Percentiles rank a stretch among this genome's conserved stretches.
phyloP scores from a whole-genome alignment of 2,329 filamentous ascomycete genomes.

The Fusarium aywerte region DNA sequence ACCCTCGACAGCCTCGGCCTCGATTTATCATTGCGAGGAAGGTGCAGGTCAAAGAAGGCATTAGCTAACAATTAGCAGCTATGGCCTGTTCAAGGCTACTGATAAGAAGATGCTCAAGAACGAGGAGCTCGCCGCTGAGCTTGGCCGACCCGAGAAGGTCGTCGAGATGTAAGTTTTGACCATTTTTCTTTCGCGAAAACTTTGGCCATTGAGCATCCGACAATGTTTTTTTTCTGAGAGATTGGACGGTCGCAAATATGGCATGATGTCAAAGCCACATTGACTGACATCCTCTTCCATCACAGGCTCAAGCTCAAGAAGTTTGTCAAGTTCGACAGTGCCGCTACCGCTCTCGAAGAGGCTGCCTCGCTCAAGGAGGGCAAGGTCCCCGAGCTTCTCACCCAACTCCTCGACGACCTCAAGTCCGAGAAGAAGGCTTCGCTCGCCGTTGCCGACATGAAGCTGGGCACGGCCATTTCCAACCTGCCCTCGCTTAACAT shows the following conservation, averaged over 20 bases:
- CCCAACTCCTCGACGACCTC: conserved; percentile 83
- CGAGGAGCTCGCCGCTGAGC: conserved; percentile 79
- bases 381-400: conserved; percentile 90
- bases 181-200: conserved; percentile 17
- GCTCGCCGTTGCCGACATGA: conserved; percentile 91
- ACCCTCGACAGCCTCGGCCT: conserved; percentile 18
- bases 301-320: conserved; percentile 90
- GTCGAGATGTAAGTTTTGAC: conserved; percentile 77
- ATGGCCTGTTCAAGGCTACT: conserved; percentile 97
- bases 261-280: not conserved
- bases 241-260: conserved; percentile 17
- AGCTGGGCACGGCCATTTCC: conserved; percentile 90
- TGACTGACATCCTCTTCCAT: conserved; percentile 11
- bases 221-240: conserved; percentile 18
- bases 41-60: conserved; percentile 8
- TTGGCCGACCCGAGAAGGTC: conserved; percentile 83
- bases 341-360: conserved; percentile 89
- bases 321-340: conserved; percentile 97
- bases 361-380: conserved; percentile 88
- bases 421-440: conserved; percentile 99
- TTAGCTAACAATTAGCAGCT: conserved; percentile 67
- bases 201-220: not conserved
- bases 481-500: conserved; percentile 91
- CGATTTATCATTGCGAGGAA: conserved; percentile 23
- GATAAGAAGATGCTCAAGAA: conserved; percentile 98